Evolutionary conservation across 225 moss, liverwort and hornwort genomes (phyloP).

Genomic region (Polytrichum commune): DNA sequence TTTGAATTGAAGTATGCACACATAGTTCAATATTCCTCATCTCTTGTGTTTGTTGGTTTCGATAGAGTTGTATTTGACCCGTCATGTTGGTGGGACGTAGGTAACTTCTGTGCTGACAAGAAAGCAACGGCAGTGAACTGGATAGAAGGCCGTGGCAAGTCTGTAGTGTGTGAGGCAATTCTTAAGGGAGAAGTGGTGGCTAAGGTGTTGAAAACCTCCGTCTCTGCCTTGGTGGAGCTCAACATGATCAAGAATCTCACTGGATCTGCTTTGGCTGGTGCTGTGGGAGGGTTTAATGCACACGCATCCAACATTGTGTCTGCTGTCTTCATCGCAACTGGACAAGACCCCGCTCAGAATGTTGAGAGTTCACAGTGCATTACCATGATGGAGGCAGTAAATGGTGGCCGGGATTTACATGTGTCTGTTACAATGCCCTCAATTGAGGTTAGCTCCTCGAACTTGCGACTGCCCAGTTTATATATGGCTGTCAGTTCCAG

Average conservation of each 20-base stretch:
- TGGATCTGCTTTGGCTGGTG: conserved; percentile 20
- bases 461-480: background rate
- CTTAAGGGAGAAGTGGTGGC: conserved; percentile 12
- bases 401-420: conserved; percentile 20
- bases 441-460: conserved; percentile 11
- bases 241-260: conserved; percentile 16
- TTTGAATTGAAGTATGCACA: no score
- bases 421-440: conserved; percentile 23
- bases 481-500: background rate
- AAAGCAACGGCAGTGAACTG: conserved; percentile 25
- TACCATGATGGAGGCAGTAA: conserved; percentile 23
- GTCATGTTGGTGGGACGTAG: background rate
- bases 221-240: conserved; percentile 16
- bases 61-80: no score
- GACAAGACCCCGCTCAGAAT: conserved; percentile 19
- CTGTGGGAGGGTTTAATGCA: conserved; percentile 21
- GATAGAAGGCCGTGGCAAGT: conserved; percentile 22
- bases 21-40: no score
- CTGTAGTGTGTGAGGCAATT: conserved; percentile 15
- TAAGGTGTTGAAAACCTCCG: conserved; percentile 16
- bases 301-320: conserved; percentile 23
- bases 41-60: no score
- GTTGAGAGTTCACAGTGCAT: conserved; percentile 22
- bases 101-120: conserved; percentile 25
- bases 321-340: conserved; percentile 21